Evolutionary conservation across 176 grass and related monocot genomes (phyloP).

Genomic region (Aegilops longissima): DNA sequence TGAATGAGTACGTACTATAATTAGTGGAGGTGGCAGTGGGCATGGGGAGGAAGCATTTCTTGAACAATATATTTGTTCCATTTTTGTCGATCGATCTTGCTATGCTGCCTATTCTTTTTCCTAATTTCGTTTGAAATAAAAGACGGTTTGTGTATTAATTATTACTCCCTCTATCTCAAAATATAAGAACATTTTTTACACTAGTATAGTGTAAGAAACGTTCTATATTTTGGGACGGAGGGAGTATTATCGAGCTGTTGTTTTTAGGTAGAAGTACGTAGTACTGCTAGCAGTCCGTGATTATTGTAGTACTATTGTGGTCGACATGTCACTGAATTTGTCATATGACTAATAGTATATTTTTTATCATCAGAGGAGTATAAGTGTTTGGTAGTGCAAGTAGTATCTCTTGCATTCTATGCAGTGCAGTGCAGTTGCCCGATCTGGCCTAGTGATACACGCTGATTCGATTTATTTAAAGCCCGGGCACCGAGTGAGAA

Average conservation of each 20-base stretch:
- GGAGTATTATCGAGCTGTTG: background rate
- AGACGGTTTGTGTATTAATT: background rate
- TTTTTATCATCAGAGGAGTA: background rate
- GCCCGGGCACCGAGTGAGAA: too few species aligned
- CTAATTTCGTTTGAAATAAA: conserved; percentile 25
- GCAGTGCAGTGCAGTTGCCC: background rate
- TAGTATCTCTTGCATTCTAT: background rate
- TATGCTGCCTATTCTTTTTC: background rate
- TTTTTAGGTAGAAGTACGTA: background rate
- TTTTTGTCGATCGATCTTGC: conserved; percentile 4
- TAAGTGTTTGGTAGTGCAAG: background rate
- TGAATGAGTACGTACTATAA: background rate
- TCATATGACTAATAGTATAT: background rate
- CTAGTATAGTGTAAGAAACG: too few species aligned
- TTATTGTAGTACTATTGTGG: background rate
- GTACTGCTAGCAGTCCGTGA: background rate
- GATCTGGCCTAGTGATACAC: background rate
- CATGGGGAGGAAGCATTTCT: background rate
- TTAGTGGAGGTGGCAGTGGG: background rate
- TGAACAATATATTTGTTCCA: conserved; percentile 10
- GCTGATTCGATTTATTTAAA: background rate
- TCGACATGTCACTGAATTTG: background rate
- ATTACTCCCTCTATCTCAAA: background rate
- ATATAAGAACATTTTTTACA: too few species aligned
- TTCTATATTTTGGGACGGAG: too few species aligned